A percentile compares a stretch with the other conserved stretches of the same genome.
These are phyloP conservation scores for Gossypium schwendimanii DNA, from an alignment of 441 rosid genomes.

Conservation along the genomic window DNA sequence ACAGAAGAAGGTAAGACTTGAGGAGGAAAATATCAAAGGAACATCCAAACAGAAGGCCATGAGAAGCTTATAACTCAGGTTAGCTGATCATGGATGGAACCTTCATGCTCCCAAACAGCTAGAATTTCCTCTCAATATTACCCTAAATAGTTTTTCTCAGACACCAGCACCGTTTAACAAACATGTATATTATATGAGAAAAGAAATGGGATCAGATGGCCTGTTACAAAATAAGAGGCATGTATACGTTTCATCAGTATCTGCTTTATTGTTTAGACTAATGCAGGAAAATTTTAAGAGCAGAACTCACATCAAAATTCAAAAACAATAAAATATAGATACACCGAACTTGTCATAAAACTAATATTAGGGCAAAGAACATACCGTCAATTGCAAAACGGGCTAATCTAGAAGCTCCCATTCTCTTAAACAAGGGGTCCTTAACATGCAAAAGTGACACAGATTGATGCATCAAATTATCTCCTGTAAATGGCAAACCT, in stretches of 20 bases:
- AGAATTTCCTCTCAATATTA: background rate
- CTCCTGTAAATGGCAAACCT: conserved; percentile 41
- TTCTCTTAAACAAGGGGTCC: conserved; percentile 86
- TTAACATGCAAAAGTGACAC: conserved; percentile 77
- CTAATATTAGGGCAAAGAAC: background rate
- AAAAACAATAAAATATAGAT: background rate
- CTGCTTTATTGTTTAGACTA: background rate
- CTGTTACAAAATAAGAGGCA: background rate
- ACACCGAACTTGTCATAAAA: background rate
- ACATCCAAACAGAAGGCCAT: background rate
- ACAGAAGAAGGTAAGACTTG: background rate
- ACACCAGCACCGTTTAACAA: background rate
- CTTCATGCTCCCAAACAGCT: background rate
- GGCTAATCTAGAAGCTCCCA: conserved; percentile 84
- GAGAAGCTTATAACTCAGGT: background rate
- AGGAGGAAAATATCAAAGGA: background rate
- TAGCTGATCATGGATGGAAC: background rate
- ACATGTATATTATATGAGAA: background rate
- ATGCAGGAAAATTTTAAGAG: background rate
- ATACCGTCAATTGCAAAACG: conserved; percentile 80
- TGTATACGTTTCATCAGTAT: background rate
- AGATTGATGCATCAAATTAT: conserved; percentile 78
- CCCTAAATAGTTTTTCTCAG: background rate
- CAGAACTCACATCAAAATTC: background rate
- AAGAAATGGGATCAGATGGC: background rate